These are phyloP conservation scores for Arthrobotrys musiformis DNA, from an alignment of 2,329 filamentous ascomycete genomes.

Conservation along the genomic window DNA sequence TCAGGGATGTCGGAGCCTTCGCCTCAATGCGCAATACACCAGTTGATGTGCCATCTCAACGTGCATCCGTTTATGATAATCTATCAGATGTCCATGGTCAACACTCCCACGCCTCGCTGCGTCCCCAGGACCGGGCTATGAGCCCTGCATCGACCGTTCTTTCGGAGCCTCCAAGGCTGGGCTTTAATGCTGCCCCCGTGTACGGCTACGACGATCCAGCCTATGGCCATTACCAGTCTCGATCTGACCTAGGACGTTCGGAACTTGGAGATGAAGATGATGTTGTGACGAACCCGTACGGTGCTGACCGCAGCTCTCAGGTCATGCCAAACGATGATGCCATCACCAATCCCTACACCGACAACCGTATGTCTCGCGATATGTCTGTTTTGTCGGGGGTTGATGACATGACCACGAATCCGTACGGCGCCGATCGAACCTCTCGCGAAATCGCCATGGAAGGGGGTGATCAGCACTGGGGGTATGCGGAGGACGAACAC, in stretches of 20 bases:
- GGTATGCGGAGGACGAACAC: slow-evolving; percentile 47
- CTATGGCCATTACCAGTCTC: slow-evolving; percentile 70
- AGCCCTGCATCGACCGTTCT: slow-evolving; percentile 61
- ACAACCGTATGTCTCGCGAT: slow-evolving; percentile 49
- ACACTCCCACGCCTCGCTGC: slow-evolving; percentile 62
- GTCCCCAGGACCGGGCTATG: slow-evolving; percentile 69
- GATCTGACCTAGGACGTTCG: slow-evolving; percentile 63
- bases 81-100: slow-evolving; percentile 58
- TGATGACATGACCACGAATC: slow-evolving; percentile 81
- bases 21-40: slow-evolving; percentile 60
- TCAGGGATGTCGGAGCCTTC: slow-evolving; percentile 59
- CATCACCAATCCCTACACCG: slow-evolving; percentile 53
- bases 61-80: slow-evolving; percentile 59
- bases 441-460: slow-evolving; percentile 53
- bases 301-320: slow-evolving; percentile 44
- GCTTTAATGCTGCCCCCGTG: slow-evolving; percentile 76
- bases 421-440: slow-evolving; percentile 67
- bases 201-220: slow-evolving; percentile 78
- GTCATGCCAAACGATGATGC: slow-evolving; percentile 59
- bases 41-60: slow-evolving; percentile 57
- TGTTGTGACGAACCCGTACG: slow-evolving; percentile 83
- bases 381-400: slow-evolving; percentile 63
- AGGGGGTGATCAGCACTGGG: slow-evolving; percentile 51
- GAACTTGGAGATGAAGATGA: slow-evolving; percentile 69
- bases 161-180: slow-evolving; percentile 69